Conservation (phyloP, 2,329 filamentous ascomycete species). For the Colletotrichum eremochloae region DNA sequence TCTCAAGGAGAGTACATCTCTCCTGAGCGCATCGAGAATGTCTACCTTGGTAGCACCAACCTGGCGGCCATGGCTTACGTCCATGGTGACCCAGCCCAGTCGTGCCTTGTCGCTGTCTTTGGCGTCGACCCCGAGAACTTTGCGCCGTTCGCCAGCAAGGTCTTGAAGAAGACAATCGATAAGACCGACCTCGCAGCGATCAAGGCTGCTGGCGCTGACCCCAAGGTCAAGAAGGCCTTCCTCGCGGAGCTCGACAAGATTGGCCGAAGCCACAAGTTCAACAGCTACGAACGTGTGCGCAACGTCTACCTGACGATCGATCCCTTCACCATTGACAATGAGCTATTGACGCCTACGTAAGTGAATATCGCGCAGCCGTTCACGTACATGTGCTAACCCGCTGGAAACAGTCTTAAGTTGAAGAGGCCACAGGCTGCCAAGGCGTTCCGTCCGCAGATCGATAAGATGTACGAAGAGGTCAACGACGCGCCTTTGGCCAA, state of each 20-base stretch:
- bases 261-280: constrained; percentile 87
- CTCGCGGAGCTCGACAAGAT: constrained; percentile 84
- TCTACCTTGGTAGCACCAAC: constrained; percentile 85
- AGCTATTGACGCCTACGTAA: constrained; percentile 89
- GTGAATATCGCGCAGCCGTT: constrained; percentile 51
- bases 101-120: constrained; percentile 86
- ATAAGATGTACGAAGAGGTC: constrained; percentile 69
- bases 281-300: constrained; percentile 87
- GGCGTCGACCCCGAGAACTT: constrained; percentile 89
- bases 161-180: constrained; percentile 76
- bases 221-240: constrained; percentile 80
- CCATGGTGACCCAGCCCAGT: constrained; percentile 88
- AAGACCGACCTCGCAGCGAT: constrained; percentile 76
- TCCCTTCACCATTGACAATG: constrained; percentile 93
- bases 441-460: constrained; percentile 66
- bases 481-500: constrained; percentile 55
- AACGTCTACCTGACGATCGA: constrained; percentile 83
- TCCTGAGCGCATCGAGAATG: constrained; percentile 96
- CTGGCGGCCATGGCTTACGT: constrained; percentile 87
- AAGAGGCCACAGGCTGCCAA: constrained; percentile 70
- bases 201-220: constrained; percentile 74
- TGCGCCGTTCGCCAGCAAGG: constrained; percentile 81
- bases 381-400: constrained; percentile 40
- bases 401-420: constrained; percentile 65
- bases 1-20: constrained; percentile 98